Percentiles rank a stretch among this genome's conserved stretches.
These are phyloP conservation scores for Athelia sp. DNA, from an alignment of 1,284 basidiomycete genomes.

Conservation along the genomic window DNA sequence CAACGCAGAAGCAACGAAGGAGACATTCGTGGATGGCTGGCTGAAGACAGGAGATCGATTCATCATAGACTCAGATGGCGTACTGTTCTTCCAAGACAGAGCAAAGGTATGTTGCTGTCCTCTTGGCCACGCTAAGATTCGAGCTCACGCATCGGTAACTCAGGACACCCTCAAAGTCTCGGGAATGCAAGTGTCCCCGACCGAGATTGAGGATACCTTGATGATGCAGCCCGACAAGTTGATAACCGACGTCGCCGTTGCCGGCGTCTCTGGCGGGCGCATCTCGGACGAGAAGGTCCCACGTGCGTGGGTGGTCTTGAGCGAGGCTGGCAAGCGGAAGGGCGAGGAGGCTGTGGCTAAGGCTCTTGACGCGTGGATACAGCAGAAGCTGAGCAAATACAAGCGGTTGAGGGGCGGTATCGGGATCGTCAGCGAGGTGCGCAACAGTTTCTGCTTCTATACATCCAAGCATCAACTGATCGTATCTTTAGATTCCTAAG, in stretches of 20 bases:
- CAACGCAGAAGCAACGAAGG: conserved; percentile 57
- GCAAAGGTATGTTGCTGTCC: conserved; percentile 39
- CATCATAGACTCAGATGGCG: conserved; percentile 50
- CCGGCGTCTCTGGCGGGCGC: conserved; percentile 64
- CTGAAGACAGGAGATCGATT: conserved; percentile 68
- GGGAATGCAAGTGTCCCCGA: conserved; percentile 69
- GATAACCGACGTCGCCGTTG: conserved; percentile 58
- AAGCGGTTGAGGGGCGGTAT: conserved; percentile 71
- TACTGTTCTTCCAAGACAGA: conserved; percentile 45
- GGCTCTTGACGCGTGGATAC: conserved; percentile 54
- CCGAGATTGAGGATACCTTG: conserved; percentile 64
- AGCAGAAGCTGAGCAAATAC: conserved; percentile 58
- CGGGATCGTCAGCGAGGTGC: conserved; percentile 54
- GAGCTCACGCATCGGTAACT: background rate
- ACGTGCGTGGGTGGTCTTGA: conserved; percentile 70
- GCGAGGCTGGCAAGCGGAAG: conserved; percentile 39
- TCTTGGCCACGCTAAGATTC: background rate
- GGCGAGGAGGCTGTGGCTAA: conserved; percentile 38
- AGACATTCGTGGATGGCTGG: conserved; percentile 69
- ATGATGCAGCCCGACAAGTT: conserved; percentile 53
- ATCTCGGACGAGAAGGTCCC: conserved; percentile 65
- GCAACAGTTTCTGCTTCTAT: conserved; percentile 13
- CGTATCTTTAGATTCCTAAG: conserved; percentile 55
- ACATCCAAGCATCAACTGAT: conserved; percentile 4
- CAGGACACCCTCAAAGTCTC: conserved; percentile 73